Evolutionary conservation across 139 green algal species (phyloP).

Genomic region (Chlamydomonas applanata): DNA sequence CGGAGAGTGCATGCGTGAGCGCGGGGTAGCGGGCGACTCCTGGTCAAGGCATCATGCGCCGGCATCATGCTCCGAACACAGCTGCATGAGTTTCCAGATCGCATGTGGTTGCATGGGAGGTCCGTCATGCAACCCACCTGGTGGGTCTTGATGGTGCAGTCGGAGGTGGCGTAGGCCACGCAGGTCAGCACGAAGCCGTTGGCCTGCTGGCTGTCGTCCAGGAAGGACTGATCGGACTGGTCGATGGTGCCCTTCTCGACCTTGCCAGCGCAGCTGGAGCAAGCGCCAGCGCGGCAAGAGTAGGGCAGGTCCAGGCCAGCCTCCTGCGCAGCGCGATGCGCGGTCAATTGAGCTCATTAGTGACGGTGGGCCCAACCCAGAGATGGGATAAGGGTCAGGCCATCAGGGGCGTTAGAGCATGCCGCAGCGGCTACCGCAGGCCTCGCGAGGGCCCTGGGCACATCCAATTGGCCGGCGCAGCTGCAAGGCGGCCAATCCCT

Average conservation of each 20-base stretch:
- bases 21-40: neutral
- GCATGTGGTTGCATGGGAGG: neutral
- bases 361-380: neutral
- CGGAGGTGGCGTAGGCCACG: constrained; percentile 86
- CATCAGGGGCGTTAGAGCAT: no score
- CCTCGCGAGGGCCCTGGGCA: no score
- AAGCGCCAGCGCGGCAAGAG: constrained; percentile 80
- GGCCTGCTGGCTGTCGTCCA: constrained; percentile 83
- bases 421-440: no score
- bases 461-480: no score
- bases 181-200: constrained; percentile 91
- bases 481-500: no score
- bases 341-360: neutral
- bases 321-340: constrained; percentile 38
- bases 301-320: constrained; percentile 84
- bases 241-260: constrained; percentile 61
- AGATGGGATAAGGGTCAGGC: neutral
- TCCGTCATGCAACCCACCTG: constrained; percentile 34
- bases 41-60: no score
- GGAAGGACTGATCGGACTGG: constrained; percentile 89
- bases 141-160: constrained; percentile 68
- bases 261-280: constrained; percentile 68
- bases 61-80: neutral
- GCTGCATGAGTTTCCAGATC: neutral
- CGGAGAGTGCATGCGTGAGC: neutral